Evolutionary conservation across 2,329 filamentous ascomycete genomes (phyloP).

Genomic region (Alternaria rosae): DNA sequence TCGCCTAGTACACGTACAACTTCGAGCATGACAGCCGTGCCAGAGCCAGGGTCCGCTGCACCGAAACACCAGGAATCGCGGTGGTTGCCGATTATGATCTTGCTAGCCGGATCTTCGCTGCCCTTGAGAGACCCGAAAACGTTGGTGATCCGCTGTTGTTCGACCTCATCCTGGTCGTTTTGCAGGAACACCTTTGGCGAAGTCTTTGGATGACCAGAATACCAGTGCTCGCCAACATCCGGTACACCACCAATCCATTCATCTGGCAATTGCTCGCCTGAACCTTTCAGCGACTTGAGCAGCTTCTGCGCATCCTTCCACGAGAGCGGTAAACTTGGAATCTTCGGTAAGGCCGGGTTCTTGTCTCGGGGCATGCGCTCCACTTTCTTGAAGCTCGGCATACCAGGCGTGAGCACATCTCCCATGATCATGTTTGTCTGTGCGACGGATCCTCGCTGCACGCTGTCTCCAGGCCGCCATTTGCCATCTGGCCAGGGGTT

Average conservation of each 20-base stretch:
- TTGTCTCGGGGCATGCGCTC: conserved; percentile 74
- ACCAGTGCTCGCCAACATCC: conserved; percentile 75
- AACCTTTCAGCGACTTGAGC: conserved; percentile 76
- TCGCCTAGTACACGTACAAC: conserved; percentile 84
- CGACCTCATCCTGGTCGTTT: conserved; percentile 85
- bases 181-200: conserved; percentile 81
- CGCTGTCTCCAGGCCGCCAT: conserved; percentile 80
- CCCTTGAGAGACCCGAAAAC: conserved; percentile 84
- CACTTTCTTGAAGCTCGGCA: conserved; percentile 72
- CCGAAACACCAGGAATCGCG: conserved; percentile 93
- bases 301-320: conserved; percentile 88
- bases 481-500: conserved; percentile 77
- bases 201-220: conserved; percentile 73
- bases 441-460: conserved; percentile 83
- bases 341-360: conserved; percentile 76
- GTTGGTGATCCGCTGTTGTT: conserved; percentile 89
- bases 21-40: conserved; percentile 91
- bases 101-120: conserved; percentile 82
- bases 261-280: conserved; percentile 72
- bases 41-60: conserved; percentile 80
- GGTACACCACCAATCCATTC: conserved; percentile 81
- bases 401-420: conserved; percentile 91
- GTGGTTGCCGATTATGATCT: conserved; percentile 89
- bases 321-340: conserved; percentile 87
- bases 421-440: conserved; percentile 84